Evolutionary conservation across 2,329 filamentous ascomycete species (phyloP).

Genomic region (Aureobasidium musti): DNA sequence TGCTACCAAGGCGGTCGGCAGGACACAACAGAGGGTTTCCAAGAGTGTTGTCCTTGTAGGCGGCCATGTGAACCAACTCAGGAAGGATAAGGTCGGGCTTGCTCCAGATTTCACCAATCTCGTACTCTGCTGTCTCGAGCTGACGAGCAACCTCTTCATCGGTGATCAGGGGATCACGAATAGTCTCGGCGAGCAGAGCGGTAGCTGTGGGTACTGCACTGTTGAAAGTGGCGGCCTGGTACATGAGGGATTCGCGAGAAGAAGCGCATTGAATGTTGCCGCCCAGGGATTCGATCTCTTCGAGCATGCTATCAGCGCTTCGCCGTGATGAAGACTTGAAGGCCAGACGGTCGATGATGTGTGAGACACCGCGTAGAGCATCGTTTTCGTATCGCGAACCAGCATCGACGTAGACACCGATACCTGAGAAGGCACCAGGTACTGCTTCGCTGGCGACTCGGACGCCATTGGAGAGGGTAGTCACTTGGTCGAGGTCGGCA

Average conservation of each 20-base stretch:
- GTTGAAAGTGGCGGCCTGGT: conserved; percentile 98
- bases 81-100: conserved; percentile 96
- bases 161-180: conserved; percentile 80
- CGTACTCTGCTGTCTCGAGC: conserved; percentile 87
- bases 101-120: conserved; percentile 96
- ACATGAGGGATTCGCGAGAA: conserved; percentile 95
- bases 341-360: conserved; percentile 92
- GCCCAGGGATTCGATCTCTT: conserved; percentile 81
- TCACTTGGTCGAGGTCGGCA: conserved; percentile 82
- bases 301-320: conserved; percentile 80
- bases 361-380: conserved; percentile 82
- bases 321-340: conserved; percentile 82
- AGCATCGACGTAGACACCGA: conserved; percentile 94
- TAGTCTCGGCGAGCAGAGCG: conserved; percentile 86
- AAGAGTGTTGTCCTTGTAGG: conserved; percentile 93
- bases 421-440: conserved; percentile 89
- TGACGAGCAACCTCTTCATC: conserved; percentile 85
- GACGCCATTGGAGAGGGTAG: conserved; percentile 86
- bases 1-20: conserved; percentile 73
- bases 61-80: conserved; percentile 91
- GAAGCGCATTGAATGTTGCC: conserved; percentile 98
- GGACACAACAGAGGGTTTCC: conserved; percentile 93
- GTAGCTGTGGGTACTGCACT: conserved; percentile 80
- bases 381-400: conserved; percentile 92
- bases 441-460: conserved; percentile 93